phyloP scores from a whole-genome alignment of 495 filamentous ascomycete genomes.

The Baudoinia panamericana region DNA sequence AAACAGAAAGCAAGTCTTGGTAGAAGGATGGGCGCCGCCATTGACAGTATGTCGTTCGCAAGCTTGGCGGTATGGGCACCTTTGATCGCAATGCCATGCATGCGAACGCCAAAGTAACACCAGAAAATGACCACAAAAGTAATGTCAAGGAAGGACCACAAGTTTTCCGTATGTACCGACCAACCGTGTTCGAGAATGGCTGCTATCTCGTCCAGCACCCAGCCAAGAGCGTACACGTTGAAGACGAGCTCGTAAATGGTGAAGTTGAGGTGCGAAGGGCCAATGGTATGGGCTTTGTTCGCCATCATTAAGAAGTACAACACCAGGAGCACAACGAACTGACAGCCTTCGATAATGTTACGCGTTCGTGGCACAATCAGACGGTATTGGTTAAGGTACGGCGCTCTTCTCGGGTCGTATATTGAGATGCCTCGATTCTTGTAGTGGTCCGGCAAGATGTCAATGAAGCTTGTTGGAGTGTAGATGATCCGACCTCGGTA shows the following conservation, averaged over 20 bases:
- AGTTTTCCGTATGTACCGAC: conserved; percentile 63
- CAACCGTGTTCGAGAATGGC: conserved; percentile 60
- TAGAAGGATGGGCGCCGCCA: conserved; percentile 55
- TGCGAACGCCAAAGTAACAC: conserved; percentile 45
- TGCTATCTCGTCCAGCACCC: conserved; percentile 59
- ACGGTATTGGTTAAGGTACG: conserved; percentile 61
- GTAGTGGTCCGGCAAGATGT: conserved; percentile 61
- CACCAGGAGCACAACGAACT: conserved; percentile 49
- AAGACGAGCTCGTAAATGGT: conserved; percentile 46
- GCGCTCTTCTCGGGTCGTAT: conserved; percentile 51
- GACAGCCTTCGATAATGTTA: conserved; percentile 52
- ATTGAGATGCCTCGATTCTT: conserved; percentile 58
- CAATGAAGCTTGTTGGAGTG: conserved; percentile 54
- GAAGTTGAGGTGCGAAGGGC: conserved; percentile 24
- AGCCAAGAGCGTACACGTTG: conserved; percentile 52
- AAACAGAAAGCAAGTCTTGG: conserved; percentile 64
- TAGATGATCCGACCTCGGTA: conserved; percentile 53
- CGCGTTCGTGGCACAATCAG: conserved; percentile 56
- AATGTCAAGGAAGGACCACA: conserved; percentile 67
- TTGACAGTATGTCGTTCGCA: conserved; percentile 54
- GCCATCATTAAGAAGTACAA: conserved; percentile 53
- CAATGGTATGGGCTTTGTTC: conserved; percentile 35
- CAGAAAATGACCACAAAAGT: conserved; percentile 50
- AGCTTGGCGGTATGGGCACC: conserved; percentile 35
- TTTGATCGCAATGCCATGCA: conserved; percentile 40